These are phyloP conservation scores for Cyberlindnera amylophila DNA, from an alignment of 805 yeast species.

Conservation along the genomic window DNA sequence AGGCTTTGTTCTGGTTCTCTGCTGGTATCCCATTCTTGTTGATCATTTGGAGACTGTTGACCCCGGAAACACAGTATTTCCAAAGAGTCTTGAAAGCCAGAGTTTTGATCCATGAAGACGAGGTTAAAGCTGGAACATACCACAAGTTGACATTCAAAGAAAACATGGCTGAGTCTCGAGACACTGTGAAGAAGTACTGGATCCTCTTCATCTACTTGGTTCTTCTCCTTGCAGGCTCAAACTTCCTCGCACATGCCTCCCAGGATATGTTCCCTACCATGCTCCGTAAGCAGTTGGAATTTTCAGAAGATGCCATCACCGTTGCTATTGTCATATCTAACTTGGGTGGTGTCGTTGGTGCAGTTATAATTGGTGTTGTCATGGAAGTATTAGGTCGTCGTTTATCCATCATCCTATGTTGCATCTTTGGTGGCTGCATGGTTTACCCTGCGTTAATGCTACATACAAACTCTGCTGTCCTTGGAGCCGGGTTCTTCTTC, in stretches of 20 bases:
- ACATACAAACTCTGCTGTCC: slow-evolving; percentile 36
- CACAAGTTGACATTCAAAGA: slow-evolving; percentile 24
- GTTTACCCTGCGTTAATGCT: slow-evolving; percentile 56
- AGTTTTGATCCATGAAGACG: slow-evolving; percentile 24
- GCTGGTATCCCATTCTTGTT: slow-evolving; percentile 60
- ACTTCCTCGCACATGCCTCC: slow-evolving; percentile 69
- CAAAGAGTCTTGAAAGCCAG: slow-evolving; percentile 30
- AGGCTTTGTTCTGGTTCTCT: slow-evolving; percentile 69
- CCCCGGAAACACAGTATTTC: slow-evolving; percentile 62
- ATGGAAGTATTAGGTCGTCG: slow-evolving; percentile 65
- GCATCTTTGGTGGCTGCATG: slow-evolving; percentile 55
- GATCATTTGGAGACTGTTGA: slow-evolving; percentile 50
- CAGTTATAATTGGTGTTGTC: slow-evolving; percentile 51
- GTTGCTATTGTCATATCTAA: slow-evolving; percentile 61
- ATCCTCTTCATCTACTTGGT: slow-evolving; percentile 53
- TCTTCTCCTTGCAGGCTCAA: slow-evolving; percentile 62
- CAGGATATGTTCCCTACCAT: slow-evolving; percentile 72
- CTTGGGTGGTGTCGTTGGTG: slow-evolving; percentile 65
- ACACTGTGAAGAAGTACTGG: slow-evolving; percentile 52
- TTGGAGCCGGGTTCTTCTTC: slow-evolving; percentile 61
- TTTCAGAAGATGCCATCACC: slow-evolving; percentile 45
- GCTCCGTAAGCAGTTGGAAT: slow-evolving; percentile 48
- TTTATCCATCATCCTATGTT: slow-evolving; percentile 47
- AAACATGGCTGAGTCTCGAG: slow-evolving; percentile 28
- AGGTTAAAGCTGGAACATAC: slow-evolving; percentile 25